phyloP scores from a whole-genome alignment of 1,284 basidiomycete species.

The Trichosporon sp. region DNA sequence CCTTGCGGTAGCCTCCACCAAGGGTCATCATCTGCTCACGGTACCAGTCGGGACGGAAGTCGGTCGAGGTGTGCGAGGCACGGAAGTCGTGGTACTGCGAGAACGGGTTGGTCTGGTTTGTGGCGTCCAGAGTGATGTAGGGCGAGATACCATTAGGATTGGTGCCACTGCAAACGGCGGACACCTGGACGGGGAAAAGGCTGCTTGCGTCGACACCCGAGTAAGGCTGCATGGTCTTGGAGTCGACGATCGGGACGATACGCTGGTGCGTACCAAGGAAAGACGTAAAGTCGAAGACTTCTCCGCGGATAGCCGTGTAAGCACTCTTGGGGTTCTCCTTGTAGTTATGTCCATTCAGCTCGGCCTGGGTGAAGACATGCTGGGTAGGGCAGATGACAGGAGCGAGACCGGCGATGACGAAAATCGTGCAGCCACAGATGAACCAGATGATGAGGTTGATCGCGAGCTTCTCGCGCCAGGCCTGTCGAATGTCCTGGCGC shows the following conservation, averaged over 20 bases:
- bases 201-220: conserved; percentile 75
- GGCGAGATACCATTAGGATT: conserved; percentile 73
- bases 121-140: conserved; percentile 76
- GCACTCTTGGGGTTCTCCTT: conserved; percentile 70
- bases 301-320: conserved; percentile 82
- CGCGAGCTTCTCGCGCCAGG: conserved; percentile 96
- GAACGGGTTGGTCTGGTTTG: conserved; percentile 75
- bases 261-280: conserved; percentile 63
- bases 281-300: conserved; percentile 63
- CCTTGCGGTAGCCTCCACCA: conserved; percentile 82
- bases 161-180: conserved; percentile 87
- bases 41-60: conserved; percentile 97
- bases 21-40: conserved; percentile 87
- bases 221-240: conserved; percentile 76
- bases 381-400: conserved; percentile 90
- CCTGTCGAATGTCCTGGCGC: conserved; percentile 87
- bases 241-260: conserved; percentile 72
- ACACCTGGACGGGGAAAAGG: conserved; percentile 96
- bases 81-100: conserved; percentile 95
- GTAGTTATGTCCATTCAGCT: conserved; percentile 73
- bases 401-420: conserved; percentile 89
- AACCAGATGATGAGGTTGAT: conserved; percentile 98
- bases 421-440: conserved; percentile 80
- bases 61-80: conserved; percentile 67
- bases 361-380: conserved; percentile 79